Conservation (phyloP, 371 early-diverging fungal species). For the Actinomortierella ambigua region DNA sequence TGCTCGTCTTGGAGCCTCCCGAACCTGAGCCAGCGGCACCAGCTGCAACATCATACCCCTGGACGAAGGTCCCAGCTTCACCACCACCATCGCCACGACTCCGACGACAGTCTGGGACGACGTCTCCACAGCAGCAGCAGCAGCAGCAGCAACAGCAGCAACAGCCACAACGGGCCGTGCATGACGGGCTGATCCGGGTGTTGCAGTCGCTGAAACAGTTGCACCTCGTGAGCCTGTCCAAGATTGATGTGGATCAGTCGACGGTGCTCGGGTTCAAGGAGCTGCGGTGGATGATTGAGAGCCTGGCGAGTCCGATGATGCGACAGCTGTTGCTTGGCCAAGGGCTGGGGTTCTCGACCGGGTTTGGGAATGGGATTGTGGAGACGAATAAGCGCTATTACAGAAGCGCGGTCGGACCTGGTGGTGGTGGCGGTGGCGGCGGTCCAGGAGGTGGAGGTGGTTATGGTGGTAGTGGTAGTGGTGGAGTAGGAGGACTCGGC, state of each 20-base stretch:
- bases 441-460: no score
- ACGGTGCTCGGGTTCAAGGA: conserved; percentile 3
- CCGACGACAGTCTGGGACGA: no score
- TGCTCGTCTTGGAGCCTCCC: conserved; percentile 2
- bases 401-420: no score
- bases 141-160: no score
- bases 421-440: no score
- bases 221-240: not conserved
- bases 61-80: not conserved
- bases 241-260: conserved; percentile 1
- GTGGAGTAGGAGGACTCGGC: no score
- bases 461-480: no score
- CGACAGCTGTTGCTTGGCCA: conserved; percentile 3
- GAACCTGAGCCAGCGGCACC: not conserved
- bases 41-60: not conserved
- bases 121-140: no score
- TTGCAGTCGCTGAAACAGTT: not conserved
- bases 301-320: conserved; percentile 4
- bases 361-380: conserved; percentile 3
- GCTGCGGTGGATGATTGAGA: conserved; percentile 6
- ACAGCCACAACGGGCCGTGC: no score
- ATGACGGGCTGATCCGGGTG: conserved; percentile 1
- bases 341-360: conserved; percentile 1
- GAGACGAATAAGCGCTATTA: not conserved
- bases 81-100: not conserved